Base-by-base conservation (phyloP, 805 yeast genomes). In the Candida caryicola region DNA sequence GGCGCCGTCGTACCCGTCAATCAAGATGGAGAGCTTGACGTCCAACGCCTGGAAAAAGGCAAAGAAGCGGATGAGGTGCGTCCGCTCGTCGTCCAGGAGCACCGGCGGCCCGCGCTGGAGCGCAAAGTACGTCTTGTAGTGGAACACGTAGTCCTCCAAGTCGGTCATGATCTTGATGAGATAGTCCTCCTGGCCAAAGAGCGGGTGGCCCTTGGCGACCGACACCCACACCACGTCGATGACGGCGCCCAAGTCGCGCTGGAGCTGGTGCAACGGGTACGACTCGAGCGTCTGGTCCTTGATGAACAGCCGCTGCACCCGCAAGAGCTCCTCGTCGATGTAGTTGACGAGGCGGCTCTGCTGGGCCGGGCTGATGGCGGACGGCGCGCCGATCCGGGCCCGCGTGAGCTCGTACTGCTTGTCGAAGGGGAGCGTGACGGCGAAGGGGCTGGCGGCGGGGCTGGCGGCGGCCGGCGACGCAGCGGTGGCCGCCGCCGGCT, bases 111-210 rank as follows among this genome's bases (percentile, higher is more conserved):
- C 19, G 7, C 31, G 36, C 2, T 35, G 31, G 14, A 39, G 18
- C 4, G 34, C 35, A 17, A 55, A 55, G 14, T 57, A 34, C n/a
- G 34, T 23, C 2, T 46, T 36, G 16, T 66, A 66, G 41, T 59
- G 55, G 10, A 64, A 71, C 6, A 81, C 46, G 47, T 75, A 83
- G 45, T 82, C 90, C 33, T 79, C 71, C 19, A 82, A 51, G 44
- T 83, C 89, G 34, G 84, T 87, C 34, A 86, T 75, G 2, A 85
- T 69, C 29, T 72, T 70, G 17, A 86, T 62, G 13, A 83, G 57
- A 47, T 82, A 83, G 36, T 79, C 78, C 0, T 74, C 66, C 54
- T 82, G 90, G 1, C 85, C 86, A 51, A 76, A 76, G 6, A 62
- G 46, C n/a, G 35, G 40, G 13, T 45, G 48, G 23, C 54, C 37